These are phyloP conservation scores for Colletotrichum eremochloae DNA, from an alignment of 2,329 filamentous ascomycete genomes.

Conservation along the genomic window DNA sequence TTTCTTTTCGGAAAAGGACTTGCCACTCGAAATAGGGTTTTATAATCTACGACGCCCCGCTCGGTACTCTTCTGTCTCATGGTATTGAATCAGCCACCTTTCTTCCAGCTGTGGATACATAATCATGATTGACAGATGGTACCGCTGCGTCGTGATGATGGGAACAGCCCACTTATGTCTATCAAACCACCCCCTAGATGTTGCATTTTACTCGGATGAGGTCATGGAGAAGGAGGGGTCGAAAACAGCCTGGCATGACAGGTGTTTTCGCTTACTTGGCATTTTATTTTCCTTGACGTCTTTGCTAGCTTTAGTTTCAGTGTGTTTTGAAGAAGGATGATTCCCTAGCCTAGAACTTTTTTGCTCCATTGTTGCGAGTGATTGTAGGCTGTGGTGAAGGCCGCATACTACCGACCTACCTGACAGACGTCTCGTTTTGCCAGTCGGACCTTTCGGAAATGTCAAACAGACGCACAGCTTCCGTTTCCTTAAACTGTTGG, in stretches of 20 bases:
- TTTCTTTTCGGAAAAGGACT: conserved; percentile 33
- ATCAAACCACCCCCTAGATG: conserved; percentile 40
- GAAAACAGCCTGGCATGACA: conserved; percentile 48
- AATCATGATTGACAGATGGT: conserved; percentile 7
- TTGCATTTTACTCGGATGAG: conserved; percentile 56
- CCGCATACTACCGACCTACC: no score
- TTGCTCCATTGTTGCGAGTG: neutral
- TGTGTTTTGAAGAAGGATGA: conserved; percentile 36
- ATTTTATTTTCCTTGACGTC: conserved; percentile 55
- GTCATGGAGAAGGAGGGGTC: conserved; percentile 38
- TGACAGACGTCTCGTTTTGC: neutral
- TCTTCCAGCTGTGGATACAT: neutral
- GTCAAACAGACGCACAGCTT: neutral
- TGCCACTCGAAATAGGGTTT: conserved; percentile 45
- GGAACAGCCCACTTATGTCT: conserved; percentile 19
- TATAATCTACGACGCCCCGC: conserved; percentile 48
- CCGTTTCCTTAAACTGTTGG: neutral
- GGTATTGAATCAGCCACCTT: conserved; percentile 10
- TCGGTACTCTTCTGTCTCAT: conserved; percentile 42
- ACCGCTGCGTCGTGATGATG: conserved; percentile 4
- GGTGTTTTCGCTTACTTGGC: conserved; percentile 54
- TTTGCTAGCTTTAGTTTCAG: conserved; percentile 40
- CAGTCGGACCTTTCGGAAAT: neutral
- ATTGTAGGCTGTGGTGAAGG: neutral
- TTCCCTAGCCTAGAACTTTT: conserved; percentile 29